These are phyloP conservation scores for Cercospora sp. DNA, from an alignment of 2,329 filamentous ascomycete genomes.

Conservation along the genomic window DNA sequence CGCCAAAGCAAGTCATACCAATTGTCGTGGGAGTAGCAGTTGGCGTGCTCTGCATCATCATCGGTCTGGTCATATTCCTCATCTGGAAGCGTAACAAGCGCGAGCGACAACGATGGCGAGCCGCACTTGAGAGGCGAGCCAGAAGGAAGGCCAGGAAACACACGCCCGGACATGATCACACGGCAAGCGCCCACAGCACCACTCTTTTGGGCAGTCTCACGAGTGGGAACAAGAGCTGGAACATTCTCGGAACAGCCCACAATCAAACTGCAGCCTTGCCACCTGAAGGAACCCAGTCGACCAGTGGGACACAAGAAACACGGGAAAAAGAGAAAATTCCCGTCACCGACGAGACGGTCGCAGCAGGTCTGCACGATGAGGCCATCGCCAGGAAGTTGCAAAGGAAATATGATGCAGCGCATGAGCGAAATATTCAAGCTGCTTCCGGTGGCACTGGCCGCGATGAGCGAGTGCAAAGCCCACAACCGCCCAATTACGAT, in stretches of 20 bases:
- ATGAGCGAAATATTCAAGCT: conserved; percentile 7
- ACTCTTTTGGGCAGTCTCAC: conserved; percentile 14
- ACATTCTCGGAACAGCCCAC: background rate
- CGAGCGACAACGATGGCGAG: conserved; percentile 9
- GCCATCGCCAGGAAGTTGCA: conserved; percentile 7
- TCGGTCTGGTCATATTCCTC: conserved; percentile 6
- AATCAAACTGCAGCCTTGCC: conserved; percentile 1
- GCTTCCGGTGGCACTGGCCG: background rate
- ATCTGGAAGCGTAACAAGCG: conserved; percentile 13
- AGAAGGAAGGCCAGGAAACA: conserved; percentile 7
- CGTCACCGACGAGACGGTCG: conserved; percentile 7
- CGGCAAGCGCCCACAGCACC: conserved; percentile 5
- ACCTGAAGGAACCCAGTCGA: background rate
- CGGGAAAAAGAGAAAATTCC: conserved; percentile 8
- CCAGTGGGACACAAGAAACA: conserved; percentile 1
- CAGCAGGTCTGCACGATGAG: conserved; percentile 9
- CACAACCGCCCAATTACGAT: conserved; percentile 8
- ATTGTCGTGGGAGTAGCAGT: conserved; percentile 3
- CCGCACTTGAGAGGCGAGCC: conserved; percentile 7
- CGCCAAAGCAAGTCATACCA: conserved; percentile 3
- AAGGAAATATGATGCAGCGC: conserved; percentile 11
- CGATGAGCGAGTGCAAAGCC: conserved; percentile 6
- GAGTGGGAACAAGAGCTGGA: conserved; percentile 12
- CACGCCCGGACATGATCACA: background rate
- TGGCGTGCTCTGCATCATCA: background rate